Evolutionary conservation across 345 rosid species (phyloP).

Genomic region (Excoecaria cochinchinensis): DNA sequence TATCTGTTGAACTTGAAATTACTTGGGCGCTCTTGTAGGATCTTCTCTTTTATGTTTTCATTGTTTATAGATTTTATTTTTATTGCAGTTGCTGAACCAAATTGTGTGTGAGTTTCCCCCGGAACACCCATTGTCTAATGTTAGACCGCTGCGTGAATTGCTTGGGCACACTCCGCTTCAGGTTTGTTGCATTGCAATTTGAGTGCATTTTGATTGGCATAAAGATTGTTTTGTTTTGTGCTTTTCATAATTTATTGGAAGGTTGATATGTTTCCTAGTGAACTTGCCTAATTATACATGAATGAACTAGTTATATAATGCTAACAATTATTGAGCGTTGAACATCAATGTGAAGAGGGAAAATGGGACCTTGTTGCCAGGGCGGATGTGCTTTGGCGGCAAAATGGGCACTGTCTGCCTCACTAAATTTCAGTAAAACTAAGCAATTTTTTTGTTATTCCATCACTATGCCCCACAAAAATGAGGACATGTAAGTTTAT

Average conservation of each 20-base stretch:
- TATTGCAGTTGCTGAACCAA: slow-evolving; percentile 82
- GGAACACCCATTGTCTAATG: slow-evolving; percentile 82
- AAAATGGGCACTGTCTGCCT: too few species aligned
- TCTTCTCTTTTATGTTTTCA: not conserved
- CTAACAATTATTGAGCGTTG: too few species aligned
- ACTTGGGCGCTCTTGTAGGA: not conserved
- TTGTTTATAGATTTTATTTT: slow-evolving; percentile 16
- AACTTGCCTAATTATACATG: not conserved
- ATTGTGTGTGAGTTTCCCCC: slow-evolving; percentile 96
- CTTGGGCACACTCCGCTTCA: slow-evolving; percentile 97
- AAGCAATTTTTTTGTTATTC: too few species aligned
- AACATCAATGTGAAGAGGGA: not conserved
- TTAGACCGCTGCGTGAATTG: slow-evolving; percentile 85
- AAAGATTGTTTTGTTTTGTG: not conserved
- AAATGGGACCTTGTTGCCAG: not conserved
- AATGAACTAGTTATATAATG: not conserved
- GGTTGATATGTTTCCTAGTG: not conserved
- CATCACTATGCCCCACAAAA: too few species aligned
- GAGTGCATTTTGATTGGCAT: not conserved
- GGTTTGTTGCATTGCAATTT: slow-evolving; percentile 40
- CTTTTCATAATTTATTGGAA: not conserved
- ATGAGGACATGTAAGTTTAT: too few species aligned
- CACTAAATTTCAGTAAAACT: too few species aligned
- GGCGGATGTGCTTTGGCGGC: too few species aligned
- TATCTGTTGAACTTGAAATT: not conserved